Evolutionary conservation across 495 filamentous ascomycete species (phyloP).

Genomic region (Penicillium verhagenii): DNA sequence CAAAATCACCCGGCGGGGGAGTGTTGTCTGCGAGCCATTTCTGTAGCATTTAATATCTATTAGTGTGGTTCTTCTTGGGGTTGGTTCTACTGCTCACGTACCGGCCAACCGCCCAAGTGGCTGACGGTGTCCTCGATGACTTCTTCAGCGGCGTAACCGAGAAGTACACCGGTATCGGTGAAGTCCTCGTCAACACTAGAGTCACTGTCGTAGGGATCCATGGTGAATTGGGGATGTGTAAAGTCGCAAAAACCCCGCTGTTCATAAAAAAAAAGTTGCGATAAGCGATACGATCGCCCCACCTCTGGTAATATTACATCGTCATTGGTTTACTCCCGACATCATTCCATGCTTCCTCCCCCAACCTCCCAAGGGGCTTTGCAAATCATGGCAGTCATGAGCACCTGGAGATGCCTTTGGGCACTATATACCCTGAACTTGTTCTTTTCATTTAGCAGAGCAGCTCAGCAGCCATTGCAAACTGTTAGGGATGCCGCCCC

Average conservation of each 20-base stretch:
- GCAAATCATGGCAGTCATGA: not conserved
- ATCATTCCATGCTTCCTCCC: conserved; percentile 8
- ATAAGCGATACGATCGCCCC: conserved; percentile 30
- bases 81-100: conserved; percentile 44
- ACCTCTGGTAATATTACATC: conserved; percentile 9
- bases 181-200: conserved; percentile 62
- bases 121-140: conserved; percentile 81
- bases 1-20: conserved; percentile 74
- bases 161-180: conserved; percentile 83
- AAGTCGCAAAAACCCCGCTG: conserved; percentile 19
- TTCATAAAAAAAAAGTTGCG: conserved; percentile 29
- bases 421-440: conserved; percentile 15
- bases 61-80: not conserved
- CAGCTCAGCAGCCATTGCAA: conserved; percentile 25
- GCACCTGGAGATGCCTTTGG: conserved; percentile 2
- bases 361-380: not conserved
- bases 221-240: conserved; percentile 33
- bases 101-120: conserved; percentile 83
- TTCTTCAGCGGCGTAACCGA: conserved; percentile 86
- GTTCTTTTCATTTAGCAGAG: conserved; percentile 17
- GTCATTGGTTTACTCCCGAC: conserved; percentile 5
- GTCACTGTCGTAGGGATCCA: conserved; percentile 86
- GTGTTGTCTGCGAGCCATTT: conserved; percentile 72
- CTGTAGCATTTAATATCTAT: conserved; percentile 42
- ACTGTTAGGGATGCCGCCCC: conserved; percentile 15